Evolutionary conservation across 495 filamentous ascomycete species (phyloP).

Genomic region (Copromyces sp.): DNA sequence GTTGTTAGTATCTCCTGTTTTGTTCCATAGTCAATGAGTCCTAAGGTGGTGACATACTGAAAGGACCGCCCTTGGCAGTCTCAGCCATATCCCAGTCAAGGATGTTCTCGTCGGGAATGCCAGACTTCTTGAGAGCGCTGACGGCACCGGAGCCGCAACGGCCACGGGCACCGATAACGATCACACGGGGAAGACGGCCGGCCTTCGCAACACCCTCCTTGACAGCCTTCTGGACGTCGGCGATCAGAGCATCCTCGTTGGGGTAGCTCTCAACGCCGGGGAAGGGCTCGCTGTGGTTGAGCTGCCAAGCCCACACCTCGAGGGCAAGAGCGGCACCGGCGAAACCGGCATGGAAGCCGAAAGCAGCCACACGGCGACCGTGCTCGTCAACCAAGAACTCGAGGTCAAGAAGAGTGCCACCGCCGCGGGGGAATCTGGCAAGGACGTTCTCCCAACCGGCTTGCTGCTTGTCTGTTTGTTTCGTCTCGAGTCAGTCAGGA

Average conservation of each 20-base stretch:
- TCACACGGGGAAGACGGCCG: conserved; percentile 41
- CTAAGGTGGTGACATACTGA: conserved; percentile 30
- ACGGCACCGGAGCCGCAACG: conserved; percentile 83
- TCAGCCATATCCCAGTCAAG: conserved; percentile 90
- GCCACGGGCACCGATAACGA: conserved; percentile 62
- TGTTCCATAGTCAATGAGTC: neutral
- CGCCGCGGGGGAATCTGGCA: conserved; percentile 68
- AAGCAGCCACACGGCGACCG: conserved; percentile 67
- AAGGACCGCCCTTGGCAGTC: conserved; percentile 77
- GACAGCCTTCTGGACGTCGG: conserved; percentile 62
- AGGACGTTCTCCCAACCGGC: conserved; percentile 76
- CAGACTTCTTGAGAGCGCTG: conserved; percentile 64
- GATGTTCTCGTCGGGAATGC: conserved; percentile 62
- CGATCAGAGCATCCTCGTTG: conserved; percentile 63
- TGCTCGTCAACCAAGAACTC: conserved; percentile 79
- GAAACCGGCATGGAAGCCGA: conserved; percentile 71
- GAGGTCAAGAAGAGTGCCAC: conserved; percentile 76
- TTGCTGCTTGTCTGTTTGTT: conserved; percentile 72
- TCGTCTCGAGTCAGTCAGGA: neutral
- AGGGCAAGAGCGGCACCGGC: conserved; percentile 74
- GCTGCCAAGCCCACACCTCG: conserved; percentile 84
- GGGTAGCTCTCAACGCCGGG: conserved; percentile 63
- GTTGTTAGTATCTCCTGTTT: conserved; percentile 1
- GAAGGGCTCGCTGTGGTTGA: conserved; percentile 56
- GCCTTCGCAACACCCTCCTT: conserved; percentile 60